phyloP scores from a whole-genome alignment of 1,284 basidiomycete genomes.

The Paramarasmius palmivorus region DNA sequence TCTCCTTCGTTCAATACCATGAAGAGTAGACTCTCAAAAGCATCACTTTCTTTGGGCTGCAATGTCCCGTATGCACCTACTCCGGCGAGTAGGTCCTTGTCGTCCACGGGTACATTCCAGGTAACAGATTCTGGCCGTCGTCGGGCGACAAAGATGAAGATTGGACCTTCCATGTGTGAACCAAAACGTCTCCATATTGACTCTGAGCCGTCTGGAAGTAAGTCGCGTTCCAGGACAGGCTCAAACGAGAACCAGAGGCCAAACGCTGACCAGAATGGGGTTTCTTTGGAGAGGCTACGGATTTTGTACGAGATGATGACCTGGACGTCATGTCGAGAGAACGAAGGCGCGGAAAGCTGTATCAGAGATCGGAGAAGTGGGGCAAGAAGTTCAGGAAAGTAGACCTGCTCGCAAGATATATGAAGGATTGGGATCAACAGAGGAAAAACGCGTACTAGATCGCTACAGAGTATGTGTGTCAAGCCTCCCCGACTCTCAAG shows the following conservation, averaged over 20 bases:
- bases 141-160: conserved; percentile 61
- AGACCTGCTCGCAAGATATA: conserved; percentile 62
- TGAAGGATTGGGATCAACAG: conserved; percentile 6
- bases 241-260: conserved; percentile 79
- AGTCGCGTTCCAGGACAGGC: conserved; percentile 50
- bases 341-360: conserved; percentile 59
- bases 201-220: neutral
- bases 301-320: conserved; percentile 76
- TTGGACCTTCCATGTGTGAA: conserved; percentile 39
- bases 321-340: conserved; percentile 23
- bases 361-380: conserved; percentile 71
- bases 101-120: conserved; percentile 55
- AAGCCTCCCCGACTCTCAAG: conserved; percentile 27
- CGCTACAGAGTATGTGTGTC: conserved; percentile 74
- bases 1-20: conserved; percentile 40
- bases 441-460: conserved; percentile 53
- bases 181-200: conserved; percentile 43
- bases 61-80: conserved; percentile 46
- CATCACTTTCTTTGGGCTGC: conserved; percentile 55
- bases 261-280: conserved; percentile 80
- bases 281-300: conserved; percentile 75
- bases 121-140: conserved; percentile 54
- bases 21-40: conserved; percentile 68
- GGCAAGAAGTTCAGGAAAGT: conserved; percentile 73
- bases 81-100: conserved; percentile 57